Evolutionary conservation across 306 rosid species (phyloP).

Genomic region (Prinsepia uniflora): DNA sequence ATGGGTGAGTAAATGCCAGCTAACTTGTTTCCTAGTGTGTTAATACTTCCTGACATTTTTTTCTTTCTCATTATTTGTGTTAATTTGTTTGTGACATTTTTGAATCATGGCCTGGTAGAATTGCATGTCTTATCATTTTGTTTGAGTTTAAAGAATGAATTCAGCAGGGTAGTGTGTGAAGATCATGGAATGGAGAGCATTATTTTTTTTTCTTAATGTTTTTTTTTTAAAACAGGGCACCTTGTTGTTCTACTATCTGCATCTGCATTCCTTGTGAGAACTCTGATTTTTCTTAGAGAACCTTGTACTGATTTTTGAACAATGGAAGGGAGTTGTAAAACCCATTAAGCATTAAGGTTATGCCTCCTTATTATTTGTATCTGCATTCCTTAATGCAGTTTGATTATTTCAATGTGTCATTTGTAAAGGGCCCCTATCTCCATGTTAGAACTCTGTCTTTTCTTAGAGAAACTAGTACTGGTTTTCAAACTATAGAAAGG

Average conservation of each 20-base stretch:
- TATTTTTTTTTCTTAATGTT: too few species aligned
- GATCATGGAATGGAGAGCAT: background rate
- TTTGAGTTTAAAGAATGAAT: background rate
- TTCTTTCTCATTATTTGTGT: background rate
- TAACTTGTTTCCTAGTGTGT: background rate
- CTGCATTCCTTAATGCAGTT: too few species aligned
- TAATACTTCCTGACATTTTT: background rate
- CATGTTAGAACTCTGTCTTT: background rate
- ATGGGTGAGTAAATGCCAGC: background rate
- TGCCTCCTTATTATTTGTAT: background rate
- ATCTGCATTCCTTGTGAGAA: background rate
- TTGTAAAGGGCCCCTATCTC: background rate
- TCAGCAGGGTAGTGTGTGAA: background rate
- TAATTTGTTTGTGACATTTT: background rate
- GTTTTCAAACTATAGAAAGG: background rate
- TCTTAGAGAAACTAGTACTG: background rate
- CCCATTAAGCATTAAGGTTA: background rate
- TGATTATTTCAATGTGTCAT: background rate
- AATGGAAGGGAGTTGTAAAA: background rate
- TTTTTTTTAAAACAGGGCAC: background rate
- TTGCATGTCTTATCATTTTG: background rate
- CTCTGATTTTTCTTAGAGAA: background rate
- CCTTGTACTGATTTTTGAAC: background rate
- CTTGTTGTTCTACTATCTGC: background rate
- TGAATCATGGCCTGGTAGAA: background rate